Evolutionary conservation across 129 eudicot genomes (phyloP), one percentile per base, ranked within the genome.

Genomic region (Gnaphalium uliginosum): DNA sequence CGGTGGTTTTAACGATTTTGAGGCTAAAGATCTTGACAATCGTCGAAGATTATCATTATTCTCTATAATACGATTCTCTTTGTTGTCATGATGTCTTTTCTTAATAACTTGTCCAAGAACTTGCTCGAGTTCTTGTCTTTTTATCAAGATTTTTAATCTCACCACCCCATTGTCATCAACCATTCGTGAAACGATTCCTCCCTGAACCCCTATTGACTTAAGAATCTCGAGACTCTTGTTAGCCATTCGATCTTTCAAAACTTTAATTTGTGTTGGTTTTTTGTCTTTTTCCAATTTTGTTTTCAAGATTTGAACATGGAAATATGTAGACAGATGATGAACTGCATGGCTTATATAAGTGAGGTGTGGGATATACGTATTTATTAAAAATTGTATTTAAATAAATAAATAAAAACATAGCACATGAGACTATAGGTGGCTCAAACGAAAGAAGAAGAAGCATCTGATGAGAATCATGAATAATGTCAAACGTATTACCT

Each of bases 141-240:
- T 81, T 30, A 81, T 67, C 65, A 81, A 61, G 57, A 81, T 75
- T 37, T 81, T 81, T 74, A 81, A n/a, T 68, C 81, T 81, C 26
- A 81, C 71, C 25, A 67, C 66, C 6, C 81, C 84, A 75, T 58
- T 79, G 4, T 74, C 75, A 30, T 75, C 84, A 8, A 59, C n/a
- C 7, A 73, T 68, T 23, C 67, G 66, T 23, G 84, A 75, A 46
- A 81, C 84, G 23, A 48, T 24, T 25, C 84, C 80, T 5, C 84
- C 84, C 8, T 59, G 73, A 72, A 64, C 78, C 30, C 78, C 61
- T 25, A 72, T 66, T 8, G 68, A 72, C 13, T 72, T 72, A 65
- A 79, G 73, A 63, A 72, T 72, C 61, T 79, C 78, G 1, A 79
- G 35, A 65, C 60, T 72, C 26, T 73, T 79, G 1, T 39, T 72